Percentiles rank a stretch among this genome's conserved stretches.
Conservation (phyloP, 106 monocot genomes). For the Hemerocallis citrina region DNA sequence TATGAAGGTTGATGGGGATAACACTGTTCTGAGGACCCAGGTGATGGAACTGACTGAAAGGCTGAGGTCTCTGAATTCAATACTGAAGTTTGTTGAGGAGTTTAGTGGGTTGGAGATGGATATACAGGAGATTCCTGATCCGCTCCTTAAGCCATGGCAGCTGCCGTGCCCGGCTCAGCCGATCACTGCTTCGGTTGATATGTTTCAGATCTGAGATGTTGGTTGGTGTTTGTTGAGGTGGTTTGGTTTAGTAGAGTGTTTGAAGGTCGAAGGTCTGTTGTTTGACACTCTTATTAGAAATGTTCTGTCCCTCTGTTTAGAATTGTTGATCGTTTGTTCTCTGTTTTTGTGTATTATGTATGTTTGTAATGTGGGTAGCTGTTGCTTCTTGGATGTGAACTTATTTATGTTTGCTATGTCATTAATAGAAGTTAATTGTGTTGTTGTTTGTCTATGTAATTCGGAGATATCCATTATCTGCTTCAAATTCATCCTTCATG, state of each 20-base stretch:
- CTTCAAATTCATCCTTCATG: no score
- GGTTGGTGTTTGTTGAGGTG: background rate
- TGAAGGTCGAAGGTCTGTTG: no score
- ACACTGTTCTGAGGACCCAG: constrained; percentile 32
- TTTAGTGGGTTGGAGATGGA: constrained; percentile 47
- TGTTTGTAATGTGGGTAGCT: no score
- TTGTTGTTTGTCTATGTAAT: no score
- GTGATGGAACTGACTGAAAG: constrained; percentile 44
- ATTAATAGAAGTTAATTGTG: no score
- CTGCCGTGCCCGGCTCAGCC: constrained; percentile 29
- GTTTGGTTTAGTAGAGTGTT: background rate
- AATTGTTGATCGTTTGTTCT: no score
- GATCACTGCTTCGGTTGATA: constrained; percentile 22
- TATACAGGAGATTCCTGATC: constrained; percentile 37
- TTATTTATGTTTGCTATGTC: no score
- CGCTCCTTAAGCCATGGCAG: constrained; percentile 49
- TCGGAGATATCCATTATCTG: no score
- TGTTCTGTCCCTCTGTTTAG: no score
- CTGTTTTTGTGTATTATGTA: no score
- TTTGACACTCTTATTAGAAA: no score
- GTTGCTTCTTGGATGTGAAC: no score
- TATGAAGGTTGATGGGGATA: constrained; percentile 21
- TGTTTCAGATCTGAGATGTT: constrained; percentile 28
- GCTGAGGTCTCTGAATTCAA: constrained; percentile 41
- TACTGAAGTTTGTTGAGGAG: constrained; percentile 43